Percentiles rank a stretch among this genome's conserved stretches.
Evolutionary conservation across 148 eudicot genomes (phyloP).

Genomic region (Hydrangea macrophylla): DNA sequence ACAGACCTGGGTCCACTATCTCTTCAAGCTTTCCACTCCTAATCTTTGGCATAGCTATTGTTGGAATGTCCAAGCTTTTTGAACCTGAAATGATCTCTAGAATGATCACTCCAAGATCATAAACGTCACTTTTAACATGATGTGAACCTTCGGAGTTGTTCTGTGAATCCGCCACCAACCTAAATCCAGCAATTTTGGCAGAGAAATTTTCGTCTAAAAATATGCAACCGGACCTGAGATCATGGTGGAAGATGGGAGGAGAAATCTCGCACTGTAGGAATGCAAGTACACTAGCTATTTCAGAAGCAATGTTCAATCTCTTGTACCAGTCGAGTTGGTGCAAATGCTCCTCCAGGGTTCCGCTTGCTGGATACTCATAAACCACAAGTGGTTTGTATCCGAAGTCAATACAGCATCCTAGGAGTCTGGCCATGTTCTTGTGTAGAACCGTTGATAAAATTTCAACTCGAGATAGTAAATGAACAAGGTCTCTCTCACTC

Average conservation of each 20-base stretch:
- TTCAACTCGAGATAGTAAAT: slow-evolving; percentile 48
- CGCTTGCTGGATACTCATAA: slow-evolving; percentile 63
- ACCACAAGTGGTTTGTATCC: slow-evolving; percentile 58
- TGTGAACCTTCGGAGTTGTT: slow-evolving; percentile 9
- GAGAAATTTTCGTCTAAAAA: slow-evolving; percentile 51
- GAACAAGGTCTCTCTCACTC: slow-evolving; percentile 51
- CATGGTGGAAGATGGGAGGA: slow-evolving; percentile 64
- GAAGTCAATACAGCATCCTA: slow-evolving; percentile 72
- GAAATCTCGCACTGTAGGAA: slow-evolving; percentile 60
- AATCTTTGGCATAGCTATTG: slow-evolving; percentile 53
- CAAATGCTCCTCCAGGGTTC: slow-evolving; percentile 53
- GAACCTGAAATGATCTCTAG: slow-evolving; percentile 67
- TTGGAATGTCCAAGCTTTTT: slow-evolving; percentile 27
- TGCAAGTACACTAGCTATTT: slow-evolving; percentile 61
- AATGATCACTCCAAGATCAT: slow-evolving; percentile 62
- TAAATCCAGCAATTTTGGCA: slow-evolving; percentile 59
- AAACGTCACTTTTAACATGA: slow-evolving; percentile 53
- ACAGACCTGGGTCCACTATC: slow-evolving; percentile 64
- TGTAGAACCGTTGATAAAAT: slow-evolving; percentile 52
- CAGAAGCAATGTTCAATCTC: slow-evolving; percentile 61
- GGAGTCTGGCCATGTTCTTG: slow-evolving; percentile 54
- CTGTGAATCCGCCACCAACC: not conserved
- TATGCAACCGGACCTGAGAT: slow-evolving; percentile 51
- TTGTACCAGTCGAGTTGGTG: slow-evolving; percentile 59
- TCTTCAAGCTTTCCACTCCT: slow-evolving; percentile 73